These are phyloP conservation scores for Euryodendron excelsum DNA, from an alignment of 148 eudicot species.

Conservation along the genomic window DNA sequence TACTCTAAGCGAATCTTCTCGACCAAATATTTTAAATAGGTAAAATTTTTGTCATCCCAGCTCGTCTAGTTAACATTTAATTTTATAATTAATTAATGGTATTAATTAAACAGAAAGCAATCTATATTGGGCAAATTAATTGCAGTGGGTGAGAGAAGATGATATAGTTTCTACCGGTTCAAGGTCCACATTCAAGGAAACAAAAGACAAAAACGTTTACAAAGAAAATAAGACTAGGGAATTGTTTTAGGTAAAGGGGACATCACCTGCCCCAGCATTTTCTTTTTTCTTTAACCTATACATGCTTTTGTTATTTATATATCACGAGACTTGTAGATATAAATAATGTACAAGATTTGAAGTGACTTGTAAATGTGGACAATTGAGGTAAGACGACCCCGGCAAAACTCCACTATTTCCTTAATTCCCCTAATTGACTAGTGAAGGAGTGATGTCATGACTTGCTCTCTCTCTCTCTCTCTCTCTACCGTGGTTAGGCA, in stretches of 20 bases:
- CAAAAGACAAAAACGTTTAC: not conserved
- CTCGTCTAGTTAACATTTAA: not conserved
- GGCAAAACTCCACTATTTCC: not conserved
- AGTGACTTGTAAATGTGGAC: slow-evolving; percentile 9
- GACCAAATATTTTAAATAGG: too few relatives aligned
- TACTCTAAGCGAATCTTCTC: too few relatives aligned
- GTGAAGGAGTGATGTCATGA: not conserved
- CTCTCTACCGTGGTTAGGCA: not conserved
- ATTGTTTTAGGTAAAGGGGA: not conserved
- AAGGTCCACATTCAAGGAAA: not conserved
- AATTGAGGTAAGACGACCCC: not conserved
- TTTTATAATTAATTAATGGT: not conserved
- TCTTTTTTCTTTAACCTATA: not conserved
- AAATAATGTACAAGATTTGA: not conserved
- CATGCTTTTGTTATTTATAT: too few relatives aligned
- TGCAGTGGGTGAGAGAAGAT: slow-evolving; percentile 10
- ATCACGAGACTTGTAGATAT: too few relatives aligned
- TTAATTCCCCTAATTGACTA: slow-evolving; percentile 14
- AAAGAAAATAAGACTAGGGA: not conserved
- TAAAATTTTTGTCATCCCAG: not conserved
- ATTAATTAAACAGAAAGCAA: not conserved
- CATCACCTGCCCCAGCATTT: not conserved
- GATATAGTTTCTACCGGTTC: not conserved
- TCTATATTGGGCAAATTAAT: not conserved
- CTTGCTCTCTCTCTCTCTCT: too few relatives aligned